phyloP scores from a whole-genome alignment of 83 land plant species.

The Picea abies region DNA sequence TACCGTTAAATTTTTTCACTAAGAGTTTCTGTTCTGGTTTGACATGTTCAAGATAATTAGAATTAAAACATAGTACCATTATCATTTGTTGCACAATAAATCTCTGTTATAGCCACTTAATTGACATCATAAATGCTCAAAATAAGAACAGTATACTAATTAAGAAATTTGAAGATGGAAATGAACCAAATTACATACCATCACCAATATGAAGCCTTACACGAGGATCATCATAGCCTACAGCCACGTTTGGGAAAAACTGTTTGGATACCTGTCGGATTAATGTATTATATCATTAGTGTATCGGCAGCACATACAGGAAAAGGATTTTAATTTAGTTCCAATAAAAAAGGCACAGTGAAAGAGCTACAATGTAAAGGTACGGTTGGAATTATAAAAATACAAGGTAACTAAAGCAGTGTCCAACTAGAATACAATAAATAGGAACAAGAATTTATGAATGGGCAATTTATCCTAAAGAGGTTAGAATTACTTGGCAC shows the following conservation, averaged over 20 bases:
- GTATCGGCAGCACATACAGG: too few species aligned
- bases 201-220: conserved; percentile 85
- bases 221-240: conserved; percentile 89
- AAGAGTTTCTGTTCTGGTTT: neutral
- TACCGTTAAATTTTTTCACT: neutral
- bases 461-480: too few species aligned
- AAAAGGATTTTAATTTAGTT: neutral
- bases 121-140: neutral
- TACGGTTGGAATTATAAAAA: too few species aligned
- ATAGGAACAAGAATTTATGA: too few species aligned
- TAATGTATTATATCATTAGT: neutral
- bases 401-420: too few species aligned
- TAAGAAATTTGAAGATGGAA: conserved; percentile 1
- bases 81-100: neutral
- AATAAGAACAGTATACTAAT: neutral
- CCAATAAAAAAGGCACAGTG: too few species aligned
- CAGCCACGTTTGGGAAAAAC: conserved; percentile 75
- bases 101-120: neutral
- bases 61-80: neutral
- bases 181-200: conserved; percentile 47
- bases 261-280: conserved; percentile 67
- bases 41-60: too few species aligned
- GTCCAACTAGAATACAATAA: too few species aligned
- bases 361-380: neutral
- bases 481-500: conserved; percentile 11